Evolutionary conservation across 371 early-diverging fungal genomes (phyloP).

Genomic region (Rhizopus arrhizus): DNA sequence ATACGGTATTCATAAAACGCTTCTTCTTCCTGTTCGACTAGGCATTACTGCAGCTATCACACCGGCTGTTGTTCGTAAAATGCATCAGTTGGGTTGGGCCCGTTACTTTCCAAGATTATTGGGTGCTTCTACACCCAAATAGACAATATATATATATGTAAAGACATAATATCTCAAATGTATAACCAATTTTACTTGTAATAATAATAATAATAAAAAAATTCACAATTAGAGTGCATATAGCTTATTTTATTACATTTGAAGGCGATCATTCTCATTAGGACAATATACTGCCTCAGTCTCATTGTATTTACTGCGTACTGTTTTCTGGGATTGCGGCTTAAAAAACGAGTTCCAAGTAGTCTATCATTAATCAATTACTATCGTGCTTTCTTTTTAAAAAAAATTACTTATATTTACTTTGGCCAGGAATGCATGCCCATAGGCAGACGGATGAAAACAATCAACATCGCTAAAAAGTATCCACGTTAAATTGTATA

Average conservation of each 20-base stretch:
- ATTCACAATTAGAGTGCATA: background rate
- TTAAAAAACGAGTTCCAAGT: slow-evolving; percentile 18
- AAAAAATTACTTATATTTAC: slow-evolving; percentile 1
- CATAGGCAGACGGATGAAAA: slow-evolving; percentile 20
- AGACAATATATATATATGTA: slow-evolving; percentile 1
- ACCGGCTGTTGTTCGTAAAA: slow-evolving; percentile 45
- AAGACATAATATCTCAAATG: background rate
- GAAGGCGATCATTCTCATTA: slow-evolving; percentile 19
- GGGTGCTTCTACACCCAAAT: slow-evolving; percentile 21
- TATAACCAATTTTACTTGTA: background rate
- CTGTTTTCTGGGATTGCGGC: slow-evolving; percentile 5
- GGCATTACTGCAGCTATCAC: slow-evolving; percentile 51
- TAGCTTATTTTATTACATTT: slow-evolving; percentile 6
- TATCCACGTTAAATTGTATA: too few species aligned
- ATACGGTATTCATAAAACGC: slow-evolving; percentile 55
- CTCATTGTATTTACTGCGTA: slow-evolving; percentile 3
- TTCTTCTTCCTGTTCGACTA: slow-evolving; percentile 49
- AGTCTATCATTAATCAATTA: background rate
- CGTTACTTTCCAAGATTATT: slow-evolving; percentile 42
- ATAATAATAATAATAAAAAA: slow-evolving; percentile 1
- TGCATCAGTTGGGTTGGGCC: slow-evolving; percentile 45
- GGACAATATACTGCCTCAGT: background rate
- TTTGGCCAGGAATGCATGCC: slow-evolving; percentile 21
- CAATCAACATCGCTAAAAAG: background rate
- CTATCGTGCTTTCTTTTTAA: background rate